These are phyloP conservation scores for Fusarium kyushuense DNA, from an alignment of 2,329 filamentous ascomycete genomes.

Conservation along the genomic window DNA sequence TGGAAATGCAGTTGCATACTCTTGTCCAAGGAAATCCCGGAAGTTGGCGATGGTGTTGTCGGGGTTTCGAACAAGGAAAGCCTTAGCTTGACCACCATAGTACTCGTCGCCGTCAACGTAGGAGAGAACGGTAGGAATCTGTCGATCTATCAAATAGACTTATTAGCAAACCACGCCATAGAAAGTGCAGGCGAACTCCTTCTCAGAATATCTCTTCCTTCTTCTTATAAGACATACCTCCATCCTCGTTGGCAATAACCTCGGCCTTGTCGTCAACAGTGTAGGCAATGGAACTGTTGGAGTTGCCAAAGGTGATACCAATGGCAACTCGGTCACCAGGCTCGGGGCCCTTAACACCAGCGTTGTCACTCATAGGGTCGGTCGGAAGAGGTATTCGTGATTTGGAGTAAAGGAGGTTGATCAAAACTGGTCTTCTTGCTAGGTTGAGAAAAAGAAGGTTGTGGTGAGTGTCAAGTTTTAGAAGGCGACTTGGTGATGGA, in stretches of 20 bases:
- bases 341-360: slow-evolving; percentile 59
- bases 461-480: slow-evolving; percentile 41
- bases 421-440: slow-evolving; percentile 26
- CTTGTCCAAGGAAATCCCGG: slow-evolving; percentile 93
- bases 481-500: slow-evolving; percentile 33
- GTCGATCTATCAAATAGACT: slow-evolving; percentile 75
- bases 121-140: slow-evolving; percentile 93
- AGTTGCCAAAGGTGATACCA: slow-evolving; percentile 98
- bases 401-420: slow-evolving; percentile 15
- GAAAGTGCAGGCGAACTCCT: not conserved
- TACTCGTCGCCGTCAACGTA: slow-evolving; percentile 98
- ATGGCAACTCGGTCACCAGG: slow-evolving; percentile 78
- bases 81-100: slow-evolving; percentile 94
- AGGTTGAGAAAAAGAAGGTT: slow-evolving; percentile 21
- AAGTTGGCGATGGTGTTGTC: slow-evolving; percentile 96
- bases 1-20: slow-evolving; percentile 66
- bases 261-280: slow-evolving; percentile 94
- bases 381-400: slow-evolving; percentile 15
- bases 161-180: slow-evolving; percentile 18
- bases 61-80: slow-evolving; percentile 90
- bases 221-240: slow-evolving; percentile 69
- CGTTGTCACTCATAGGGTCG: slow-evolving; percentile 61
- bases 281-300: slow-evolving; percentile 96
- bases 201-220: too few species aligned
- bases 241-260: slow-evolving; percentile 99